A percentile compares a stretch with the other conserved stretches of the same genome.
phyloP scores from a whole-genome alignment of 257 asterid species.

The Nicotiana obtusifolia region DNA sequence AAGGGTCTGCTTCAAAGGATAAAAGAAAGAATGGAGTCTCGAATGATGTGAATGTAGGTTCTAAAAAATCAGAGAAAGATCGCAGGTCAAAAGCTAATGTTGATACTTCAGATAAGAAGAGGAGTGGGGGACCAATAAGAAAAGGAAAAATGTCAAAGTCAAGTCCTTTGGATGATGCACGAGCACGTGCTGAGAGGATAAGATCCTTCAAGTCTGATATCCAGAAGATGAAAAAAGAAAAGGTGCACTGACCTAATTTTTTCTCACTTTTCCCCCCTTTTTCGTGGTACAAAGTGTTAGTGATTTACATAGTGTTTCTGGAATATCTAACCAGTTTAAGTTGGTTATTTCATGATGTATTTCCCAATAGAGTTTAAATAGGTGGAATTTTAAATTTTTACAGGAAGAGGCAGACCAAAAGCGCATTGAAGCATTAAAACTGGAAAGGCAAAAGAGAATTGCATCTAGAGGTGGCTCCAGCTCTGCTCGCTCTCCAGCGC shows the following conservation, averaged over 20 bases:
- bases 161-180: slow-evolving; percentile 82
- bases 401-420: slow-evolving; percentile 75
- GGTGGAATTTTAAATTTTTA: slow-evolving; percentile 4
- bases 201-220: slow-evolving; percentile 90
- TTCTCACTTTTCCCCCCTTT: not conserved
- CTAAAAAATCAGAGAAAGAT: slow-evolving; percentile 50
- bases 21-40: slow-evolving; percentile 35
- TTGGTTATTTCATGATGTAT: not conserved
- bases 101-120: slow-evolving; percentile 47
- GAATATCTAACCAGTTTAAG: not conserved
- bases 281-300: not conserved
- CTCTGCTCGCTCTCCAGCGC: slow-evolving; percentile 36
- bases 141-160: slow-evolving; percentile 58
- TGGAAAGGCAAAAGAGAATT: slow-evolving; percentile 81
- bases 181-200: slow-evolving; percentile 87
- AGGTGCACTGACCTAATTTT: slow-evolving; percentile 42
- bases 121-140: slow-evolving; percentile 73
- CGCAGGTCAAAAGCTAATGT: slow-evolving; percentile 47
- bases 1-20: slow-evolving; percentile 27
- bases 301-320: not conserved
- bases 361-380: not conserved
- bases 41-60: slow-evolving; percentile 32
- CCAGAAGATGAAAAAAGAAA: slow-evolving; percentile 80
- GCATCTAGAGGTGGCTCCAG: slow-evolving; percentile 56
- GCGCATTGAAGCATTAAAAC: slow-evolving; percentile 73